These are phyloP conservation scores for Pleurotus salmoneostramineus DNA, from an alignment of 768 basidiomycete species.

Conservation along the genomic window DNA sequence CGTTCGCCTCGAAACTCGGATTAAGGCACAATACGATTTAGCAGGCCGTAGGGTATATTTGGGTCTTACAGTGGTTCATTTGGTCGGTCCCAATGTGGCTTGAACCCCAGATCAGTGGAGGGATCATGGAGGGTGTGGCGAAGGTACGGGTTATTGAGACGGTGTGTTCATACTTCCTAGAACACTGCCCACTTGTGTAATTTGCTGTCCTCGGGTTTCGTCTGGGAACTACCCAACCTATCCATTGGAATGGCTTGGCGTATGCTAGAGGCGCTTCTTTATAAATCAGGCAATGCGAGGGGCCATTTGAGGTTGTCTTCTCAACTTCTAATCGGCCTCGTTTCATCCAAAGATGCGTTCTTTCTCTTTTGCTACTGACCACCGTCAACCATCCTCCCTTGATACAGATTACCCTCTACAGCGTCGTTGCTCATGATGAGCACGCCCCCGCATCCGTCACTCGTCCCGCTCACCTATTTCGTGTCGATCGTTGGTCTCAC, in stretches of 20 bases:
- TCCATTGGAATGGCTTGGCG: too few species aligned
- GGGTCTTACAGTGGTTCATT: slow-evolving; percentile 15
- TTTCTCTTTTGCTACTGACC: too few species aligned
- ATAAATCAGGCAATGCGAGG: too few species aligned
- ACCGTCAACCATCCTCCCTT: neutral
- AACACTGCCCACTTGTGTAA: neutral
- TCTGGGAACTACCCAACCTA: too few species aligned
- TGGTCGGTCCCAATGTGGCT: neutral
- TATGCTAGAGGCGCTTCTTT: too few species aligned
- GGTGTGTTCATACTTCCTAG: neutral
- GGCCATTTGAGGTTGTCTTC: too few species aligned
- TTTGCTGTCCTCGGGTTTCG: too few species aligned
- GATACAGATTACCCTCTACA: too few species aligned
- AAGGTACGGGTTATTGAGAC: neutral
- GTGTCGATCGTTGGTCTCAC: neutral
- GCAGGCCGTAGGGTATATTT: slow-evolving; percentile 12
- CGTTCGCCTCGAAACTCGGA: slow-evolving; percentile 8
- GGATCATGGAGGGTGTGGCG: neutral
- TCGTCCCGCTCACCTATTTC: neutral
- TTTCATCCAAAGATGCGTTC: too few species aligned
- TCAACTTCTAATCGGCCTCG: too few species aligned
- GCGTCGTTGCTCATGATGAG: neutral
- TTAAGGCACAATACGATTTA: neutral
- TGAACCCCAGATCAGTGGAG: neutral
- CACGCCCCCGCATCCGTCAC: neutral